These are phyloP conservation scores for Xylariaceae sp. DNA, from an alignment of 2,329 filamentous ascomycete genomes.

Conservation along the genomic window DNA sequence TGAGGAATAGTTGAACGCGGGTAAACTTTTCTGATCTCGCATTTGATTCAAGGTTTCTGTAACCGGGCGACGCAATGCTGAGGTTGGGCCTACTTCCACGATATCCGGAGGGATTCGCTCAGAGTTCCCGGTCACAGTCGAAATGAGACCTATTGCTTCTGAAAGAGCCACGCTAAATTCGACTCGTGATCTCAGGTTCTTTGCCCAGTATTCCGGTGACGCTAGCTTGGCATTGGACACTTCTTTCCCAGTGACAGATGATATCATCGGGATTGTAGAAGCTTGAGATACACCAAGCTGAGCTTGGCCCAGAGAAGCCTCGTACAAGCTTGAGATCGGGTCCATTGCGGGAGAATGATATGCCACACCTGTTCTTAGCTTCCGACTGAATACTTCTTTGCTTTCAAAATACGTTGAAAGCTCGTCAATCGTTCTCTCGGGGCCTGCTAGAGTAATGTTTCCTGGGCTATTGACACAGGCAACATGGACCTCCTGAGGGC, in stretches of 20 bases:
- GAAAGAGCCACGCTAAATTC: constrained; percentile 26
- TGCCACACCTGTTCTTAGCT: constrained; percentile 29
- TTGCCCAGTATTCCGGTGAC: constrained; percentile 32
- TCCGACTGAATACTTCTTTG: constrained; percentile 29
- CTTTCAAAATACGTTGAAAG: constrained; percentile 25
- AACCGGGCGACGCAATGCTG: constrained; percentile 29
- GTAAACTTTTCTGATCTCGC: constrained; percentile 12
- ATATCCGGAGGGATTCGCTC: constrained; percentile 17
- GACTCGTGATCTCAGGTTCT: constrained; percentile 35
- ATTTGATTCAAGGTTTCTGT: constrained; percentile 24
- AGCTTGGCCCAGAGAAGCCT: too few species aligned
- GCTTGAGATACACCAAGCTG: too few species aligned
- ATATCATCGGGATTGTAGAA: constrained; percentile 25
- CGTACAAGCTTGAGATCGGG: too few species aligned
- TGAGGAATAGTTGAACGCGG: too few species aligned
- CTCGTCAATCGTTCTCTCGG: constrained; percentile 22
- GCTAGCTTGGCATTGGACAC: constrained; percentile 11
- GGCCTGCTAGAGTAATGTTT: constrained; percentile 31
- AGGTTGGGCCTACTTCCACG: constrained; percentile 33
- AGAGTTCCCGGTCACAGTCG: too few species aligned
- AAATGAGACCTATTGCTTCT: constrained; percentile 3
- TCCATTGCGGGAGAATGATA: constrained; percentile 30
- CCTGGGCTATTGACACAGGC: constrained; percentile 34
- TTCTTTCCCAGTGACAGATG: constrained; percentile 20
- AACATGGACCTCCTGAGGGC: constrained; percentile 18